Evolutionary conservation across 768 basidiomycete species (phyloP), one percentile per base, ranked within the genome.

Genomic region (Tulasnella sp.): DNA sequence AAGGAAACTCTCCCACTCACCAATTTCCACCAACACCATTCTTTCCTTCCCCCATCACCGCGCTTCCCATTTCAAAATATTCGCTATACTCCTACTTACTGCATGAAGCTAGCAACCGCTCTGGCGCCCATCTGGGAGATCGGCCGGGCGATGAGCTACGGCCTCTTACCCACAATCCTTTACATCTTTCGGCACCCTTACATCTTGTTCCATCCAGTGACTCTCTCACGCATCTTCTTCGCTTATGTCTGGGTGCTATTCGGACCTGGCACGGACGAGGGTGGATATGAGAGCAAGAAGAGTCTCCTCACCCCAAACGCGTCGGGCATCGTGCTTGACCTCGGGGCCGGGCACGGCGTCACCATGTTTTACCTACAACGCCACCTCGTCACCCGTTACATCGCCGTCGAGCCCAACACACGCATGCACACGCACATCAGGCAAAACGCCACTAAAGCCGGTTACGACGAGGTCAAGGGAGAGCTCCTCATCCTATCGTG

Each of bases 271-370:
- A 69, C 75, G 0, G 82, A 87, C 63, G 71, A 71, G 46, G 70
- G 68, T 51, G 70, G 68, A 0, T 70, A 70, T 7, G 63, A 68
- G 0, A 63, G 72, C 1, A 85, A 85, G 67, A 59, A 68, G 1
- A 54, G 52, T 0, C 74, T 87, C 49, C 76, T 86, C 50, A 75
- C 76, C 1, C 71, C 73, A 2, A 68, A 82, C 57, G 82, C 84
- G 1, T 61, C 69, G 7, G 85, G 85, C 1, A 71, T 78, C 2
- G 81, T 87, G 0, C 73, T 87, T 22, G 85, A 87, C 60, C 59
- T 85, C 17, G 84, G 84, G 2, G 83, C 84, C 65, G 84, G 84
- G 0, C 73, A 79, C 59, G 86, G 87, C 0, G 84, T 85, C 65
- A 79, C 77, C 0, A 70, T 76, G 11, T 73, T 72, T 29, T 87